A percentile compares a stretch with the other conserved stretches of the same genome.
Evolutionary conservation across 2,329 filamentous ascomycete species (phyloP).

Genomic region (Fusarium sp.): DNA sequence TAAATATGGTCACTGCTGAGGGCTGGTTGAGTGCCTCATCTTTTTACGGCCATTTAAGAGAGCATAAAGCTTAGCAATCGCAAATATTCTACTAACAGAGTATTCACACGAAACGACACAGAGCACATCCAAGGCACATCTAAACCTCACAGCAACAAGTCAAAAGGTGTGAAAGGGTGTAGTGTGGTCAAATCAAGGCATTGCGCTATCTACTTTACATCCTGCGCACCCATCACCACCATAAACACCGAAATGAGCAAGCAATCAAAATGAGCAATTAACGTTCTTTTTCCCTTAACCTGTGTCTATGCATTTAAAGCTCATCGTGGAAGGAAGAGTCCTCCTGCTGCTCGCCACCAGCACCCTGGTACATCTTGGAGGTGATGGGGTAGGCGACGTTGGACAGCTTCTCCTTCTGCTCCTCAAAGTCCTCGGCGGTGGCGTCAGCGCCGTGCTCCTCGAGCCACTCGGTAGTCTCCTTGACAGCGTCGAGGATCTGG

Average conservation of each 20-base stretch:
- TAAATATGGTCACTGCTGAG: too few relatives aligned
- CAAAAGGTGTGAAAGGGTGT: too few relatives aligned
- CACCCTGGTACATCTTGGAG: constrained; percentile 87
- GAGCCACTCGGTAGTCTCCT: constrained; percentile 96
- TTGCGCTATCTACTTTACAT: constrained; percentile 48
- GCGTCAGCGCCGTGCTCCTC: constrained; percentile 91
- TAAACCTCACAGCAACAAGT: not conserved
- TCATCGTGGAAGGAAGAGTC: constrained; percentile 78
- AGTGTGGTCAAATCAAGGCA: constrained; percentile 31
- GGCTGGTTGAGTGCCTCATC: too few relatives aligned
- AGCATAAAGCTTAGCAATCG: not conserved
- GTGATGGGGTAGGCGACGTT: constrained; percentile 98
- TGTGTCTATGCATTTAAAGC: constrained; percentile 66
- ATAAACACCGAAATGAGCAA: constrained; percentile 44
- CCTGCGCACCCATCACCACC: constrained; percentile 40
- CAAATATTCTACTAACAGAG: not conserved
- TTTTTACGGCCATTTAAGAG: not conserved
- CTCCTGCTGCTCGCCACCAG: constrained; percentile 69
- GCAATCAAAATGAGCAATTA: constrained; percentile 42
- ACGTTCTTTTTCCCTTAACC: constrained; percentile 42
- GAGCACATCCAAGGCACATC: not conserved
- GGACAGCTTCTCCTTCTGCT: constrained; percentile 99
- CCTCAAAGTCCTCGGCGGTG: constrained; percentile 92
- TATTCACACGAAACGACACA: not conserved
- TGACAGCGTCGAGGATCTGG: constrained; percentile 88